Evolutionary conservation across 164 flowering plant genomes (phyloP).

Genomic region (Stephania japonica): DNA sequence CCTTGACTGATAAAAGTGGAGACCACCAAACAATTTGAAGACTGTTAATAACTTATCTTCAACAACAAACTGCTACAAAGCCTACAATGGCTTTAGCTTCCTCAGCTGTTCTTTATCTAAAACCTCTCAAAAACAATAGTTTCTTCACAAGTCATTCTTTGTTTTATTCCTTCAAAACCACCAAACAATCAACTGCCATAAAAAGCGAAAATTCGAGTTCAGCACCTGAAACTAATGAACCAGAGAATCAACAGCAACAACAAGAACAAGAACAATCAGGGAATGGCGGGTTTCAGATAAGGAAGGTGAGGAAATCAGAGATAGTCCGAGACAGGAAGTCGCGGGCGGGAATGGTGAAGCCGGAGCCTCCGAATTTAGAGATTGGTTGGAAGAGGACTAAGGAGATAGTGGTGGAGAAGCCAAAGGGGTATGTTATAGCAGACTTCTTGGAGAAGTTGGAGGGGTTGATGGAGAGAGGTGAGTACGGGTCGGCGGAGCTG

Average conservation of each 20-base stretch:
- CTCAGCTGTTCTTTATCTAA: conserved; percentile 27
- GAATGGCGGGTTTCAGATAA: conserved; percentile 30
- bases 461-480: conserved; percentile 45
- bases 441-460: conserved; percentile 75
- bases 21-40: no score
- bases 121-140: conserved; percentile 11
- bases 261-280: conserved; percentile 17
- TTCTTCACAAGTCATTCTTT: conserved; percentile 10
- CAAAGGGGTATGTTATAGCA: conserved; percentile 59
- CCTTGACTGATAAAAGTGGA: no score
- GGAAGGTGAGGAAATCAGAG: conserved; percentile 51
- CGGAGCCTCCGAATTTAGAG: conserved; percentile 70
- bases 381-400: conserved; percentile 91
- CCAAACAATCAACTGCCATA: conserved; percentile 11
- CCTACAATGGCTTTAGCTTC: conserved; percentile 28
- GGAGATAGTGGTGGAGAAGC: conserved; percentile 54
- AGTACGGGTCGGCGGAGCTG: conserved; percentile 60
- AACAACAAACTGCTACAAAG: no score
- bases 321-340: conserved; percentile 46
- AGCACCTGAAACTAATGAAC: conserved; percentile 21
- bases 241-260: conserved; percentile 24
- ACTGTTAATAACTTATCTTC: no score
- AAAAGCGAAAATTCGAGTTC: conserved; percentile 25
- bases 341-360: conserved; percentile 26
- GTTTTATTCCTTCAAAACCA: not conserved